Conservation (phyloP, 306 rosid genomes). For the Spatholobus suberectus region DNA sequence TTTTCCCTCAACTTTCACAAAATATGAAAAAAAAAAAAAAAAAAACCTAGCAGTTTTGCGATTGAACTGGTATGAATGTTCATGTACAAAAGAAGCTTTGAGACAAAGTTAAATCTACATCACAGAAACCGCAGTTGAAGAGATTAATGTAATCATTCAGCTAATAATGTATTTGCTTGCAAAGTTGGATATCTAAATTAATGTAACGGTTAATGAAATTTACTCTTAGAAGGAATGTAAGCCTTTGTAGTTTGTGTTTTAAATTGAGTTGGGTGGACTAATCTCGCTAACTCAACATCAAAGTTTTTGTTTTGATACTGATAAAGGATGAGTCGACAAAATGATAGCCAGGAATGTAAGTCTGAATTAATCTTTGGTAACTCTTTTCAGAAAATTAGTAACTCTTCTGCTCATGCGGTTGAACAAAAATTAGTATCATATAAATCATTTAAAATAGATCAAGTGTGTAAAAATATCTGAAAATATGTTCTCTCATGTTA, state of each 20-base stretch:
- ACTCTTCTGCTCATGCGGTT: no score
- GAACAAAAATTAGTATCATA: no score
- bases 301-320: not conserved
- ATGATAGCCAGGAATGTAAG: not conserved
- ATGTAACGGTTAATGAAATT: not conserved
- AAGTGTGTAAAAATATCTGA: not conserved
- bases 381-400: no score
- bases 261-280: conserved; percentile 13
- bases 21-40: not conserved
- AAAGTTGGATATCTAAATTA: not conserved
- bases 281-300: not conserved
- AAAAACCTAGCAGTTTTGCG: not conserved
- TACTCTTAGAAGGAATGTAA: not conserved
- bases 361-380: no score
- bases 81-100: not conserved
- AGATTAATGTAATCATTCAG: not conserved
- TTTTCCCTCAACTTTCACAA: not conserved
- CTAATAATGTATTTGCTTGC: conserved; percentile 1
- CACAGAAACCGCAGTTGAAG: not conserved
- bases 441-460: not conserved
- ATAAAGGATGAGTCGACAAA: not conserved
- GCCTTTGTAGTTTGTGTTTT: not conserved
- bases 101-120: conserved; percentile 4
- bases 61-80: not conserved
- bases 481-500: not conserved